Base-by-base conservation (phyloP, 495 filamentous ascomycete species). In the Xylaria palmicola region DNA sequence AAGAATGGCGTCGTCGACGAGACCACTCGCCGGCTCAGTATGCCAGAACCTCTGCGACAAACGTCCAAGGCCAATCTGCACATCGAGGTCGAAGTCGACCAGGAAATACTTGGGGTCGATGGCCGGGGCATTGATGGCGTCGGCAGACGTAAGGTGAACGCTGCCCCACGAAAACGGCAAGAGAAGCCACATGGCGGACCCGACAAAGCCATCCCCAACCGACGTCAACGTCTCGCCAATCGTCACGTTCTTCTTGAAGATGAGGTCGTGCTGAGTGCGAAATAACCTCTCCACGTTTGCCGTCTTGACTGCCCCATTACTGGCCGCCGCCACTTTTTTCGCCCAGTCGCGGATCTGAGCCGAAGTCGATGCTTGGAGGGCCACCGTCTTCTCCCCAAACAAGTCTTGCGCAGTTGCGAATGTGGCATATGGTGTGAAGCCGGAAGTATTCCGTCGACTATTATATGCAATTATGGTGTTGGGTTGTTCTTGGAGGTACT, bases 401-500 rank as follows among this genome's bases (percentile, higher is more conserved):
- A 39, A 62, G 45, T 57, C 70, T 43, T 27, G 65, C 26, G 29
- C 71, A 26, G 55, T 79, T 60, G 47, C 74, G 69, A 62, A 82
- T 43, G 57, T 74, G 66, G 10, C 72, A 67, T 68, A 70, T 6
- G 59, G 67, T 17, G 49, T 59, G 45, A 30, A 68, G 22, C 64
- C 65, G 12, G 61, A 64, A 3, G 40, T 13, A 36, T 61, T 61
- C 13, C 15, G 30, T 24, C 39, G 66, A 10, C 48, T 60, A 26
- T 43, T 57, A 34, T 62, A 67, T 13, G 48, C 51, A 30, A 74
- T 45, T 36, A 17, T 32, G 5, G 56, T 68, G 36, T 69, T 72
- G 22, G 71, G 65, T 24, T 82, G 79, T 19, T 84, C 78, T 64
- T 81, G 79, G 3, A 83, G 60, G 62, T 84, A 78, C 58, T 80